Evolutionary conservation across 345 rosid genomes (phyloP), one percentile per base, ranked within the genome.

Genomic region (Alliaria petiolata): DNA sequence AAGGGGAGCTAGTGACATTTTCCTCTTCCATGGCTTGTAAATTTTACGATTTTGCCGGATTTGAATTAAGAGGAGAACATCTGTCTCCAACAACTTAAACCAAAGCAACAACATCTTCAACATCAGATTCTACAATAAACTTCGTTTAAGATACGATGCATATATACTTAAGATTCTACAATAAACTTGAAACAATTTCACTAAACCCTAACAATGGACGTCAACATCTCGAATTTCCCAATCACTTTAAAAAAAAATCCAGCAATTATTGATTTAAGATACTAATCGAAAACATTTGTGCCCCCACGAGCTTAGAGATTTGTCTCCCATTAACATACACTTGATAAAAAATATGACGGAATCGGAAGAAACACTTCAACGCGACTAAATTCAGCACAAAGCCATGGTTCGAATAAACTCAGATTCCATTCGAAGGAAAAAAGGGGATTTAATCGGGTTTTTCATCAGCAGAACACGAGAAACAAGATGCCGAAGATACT

Each of bases 1-100:
- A 78, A 31, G 86, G 76, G 20, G 76, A 52, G 40, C 77, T 64
- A 19, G 72, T 45, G 71, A 57, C 77, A 74, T 65, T 80, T 67
- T 91, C 92, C 63, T 64, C 87, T 67, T 88, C 89, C 96, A 89
- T 89, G 60, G 66, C 82, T 78, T 65, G 43, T 44, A 72, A 35
- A n/a, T 0, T 11, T 19, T 3, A 13, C 33, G 39, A 39, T 43
- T 70, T 25, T 13, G 8, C 35, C 10, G 1, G 9, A 65, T 22
- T 42, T 6, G 19, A 73, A 26, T 59, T 7, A 70, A 49, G 57
- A 64, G n/a, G 70, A 62, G 20, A 49, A 55, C 75, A 69, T 76
- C 66, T 76, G 60, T 55, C 14, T 71, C 28, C 10, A 25, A 28
- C 26, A 67, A 42, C 46, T 36, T 4, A 12, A 35, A 35, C 45